phyloP scores from a whole-genome alignment of 140 eudicot genomes.

The Bidens hawaiensis region DNA sequence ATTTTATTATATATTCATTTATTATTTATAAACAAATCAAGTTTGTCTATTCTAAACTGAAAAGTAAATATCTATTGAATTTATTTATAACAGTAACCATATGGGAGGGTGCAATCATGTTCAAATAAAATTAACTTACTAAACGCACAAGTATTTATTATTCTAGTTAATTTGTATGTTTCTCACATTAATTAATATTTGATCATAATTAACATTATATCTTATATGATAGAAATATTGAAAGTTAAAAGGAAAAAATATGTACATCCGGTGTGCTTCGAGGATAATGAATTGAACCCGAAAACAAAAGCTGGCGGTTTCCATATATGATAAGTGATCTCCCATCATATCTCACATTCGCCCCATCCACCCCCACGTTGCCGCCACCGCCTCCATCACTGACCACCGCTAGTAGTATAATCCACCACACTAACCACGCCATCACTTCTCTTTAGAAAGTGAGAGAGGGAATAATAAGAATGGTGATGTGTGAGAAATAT shows the following conservation, averaged over 20 bases:
- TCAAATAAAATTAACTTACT: too few relatives aligned
- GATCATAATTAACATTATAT: too few relatives aligned
- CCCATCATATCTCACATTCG: conserved; percentile 60
- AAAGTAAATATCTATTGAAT: too few relatives aligned
- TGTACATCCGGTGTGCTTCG: conserved; percentile 81
- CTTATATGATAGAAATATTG: neutral
- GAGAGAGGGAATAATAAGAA: neutral
- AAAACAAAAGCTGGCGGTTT: conserved; percentile 46
- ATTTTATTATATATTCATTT: too few relatives aligned
- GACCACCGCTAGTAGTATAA: conserved; percentile 23
- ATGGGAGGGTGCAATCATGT: too few relatives aligned
- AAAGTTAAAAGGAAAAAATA: conserved; percentile 7
- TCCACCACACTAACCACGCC: conserved; percentile 38
- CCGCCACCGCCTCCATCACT: neutral
- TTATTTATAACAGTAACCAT: neutral
- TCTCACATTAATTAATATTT: too few relatives aligned
- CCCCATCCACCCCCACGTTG: conserved; percentile 28
- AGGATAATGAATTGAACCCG: conserved; percentile 88
- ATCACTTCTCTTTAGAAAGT: conserved; percentile 9
- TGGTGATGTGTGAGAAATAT: conserved; percentile 18
- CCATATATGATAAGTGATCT: conserved; percentile 69
- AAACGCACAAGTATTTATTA: too few relatives aligned
- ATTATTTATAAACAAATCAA: neutral
- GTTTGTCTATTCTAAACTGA: neutral
- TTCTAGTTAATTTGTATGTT: too few relatives aligned